A percentile compares a stretch with the other conserved stretches of the same genome.
These are phyloP conservation scores for Lupinus albus DNA, from an alignment of 306 rosid genomes.

Conservation along the genomic window DNA sequence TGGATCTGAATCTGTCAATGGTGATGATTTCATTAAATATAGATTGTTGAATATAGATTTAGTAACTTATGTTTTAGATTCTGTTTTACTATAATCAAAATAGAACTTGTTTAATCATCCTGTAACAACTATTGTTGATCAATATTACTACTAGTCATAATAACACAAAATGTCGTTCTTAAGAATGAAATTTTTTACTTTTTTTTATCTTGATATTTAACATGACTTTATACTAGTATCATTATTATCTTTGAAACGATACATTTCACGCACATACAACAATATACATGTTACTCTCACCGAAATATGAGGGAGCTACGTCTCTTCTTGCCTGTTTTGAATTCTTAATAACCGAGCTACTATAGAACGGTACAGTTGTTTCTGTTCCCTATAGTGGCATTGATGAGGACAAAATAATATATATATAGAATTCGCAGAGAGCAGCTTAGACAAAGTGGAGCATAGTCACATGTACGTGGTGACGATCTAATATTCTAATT, in stretches of 20 bases:
- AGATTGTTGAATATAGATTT: too few species aligned
- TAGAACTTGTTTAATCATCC: too few species aligned
- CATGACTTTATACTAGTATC: too few species aligned
- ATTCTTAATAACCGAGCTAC: too few species aligned
- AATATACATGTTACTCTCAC: slow-evolving; percentile 23
- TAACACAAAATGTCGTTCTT: not conserved
- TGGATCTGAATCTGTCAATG: too few species aligned
- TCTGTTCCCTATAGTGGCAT: not conserved
- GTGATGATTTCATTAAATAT: too few species aligned
- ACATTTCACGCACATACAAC: not conserved
- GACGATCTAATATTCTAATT: slow-evolving; percentile 30
- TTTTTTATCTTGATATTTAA: too few species aligned
- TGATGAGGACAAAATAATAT: slow-evolving; percentile 11
- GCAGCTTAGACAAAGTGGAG: slow-evolving; percentile 31
- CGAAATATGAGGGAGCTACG: not conserved
- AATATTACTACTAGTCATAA: not conserved
- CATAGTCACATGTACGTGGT: slow-evolving; percentile 34
- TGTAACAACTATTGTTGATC: not conserved
- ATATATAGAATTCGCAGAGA: not conserved
- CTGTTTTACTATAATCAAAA: too few species aligned
- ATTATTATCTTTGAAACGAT: too few species aligned
- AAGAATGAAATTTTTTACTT: too few species aligned
- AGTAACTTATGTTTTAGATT: too few species aligned
- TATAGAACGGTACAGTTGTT: not conserved
- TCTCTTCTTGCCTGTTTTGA: too few species aligned